Percentiles rank a stretch among this genome's conserved stretches.
Evolutionary conservation across 1,139 yeast species (phyloP).

Genomic region (Suhomyces yuchorum): DNA sequence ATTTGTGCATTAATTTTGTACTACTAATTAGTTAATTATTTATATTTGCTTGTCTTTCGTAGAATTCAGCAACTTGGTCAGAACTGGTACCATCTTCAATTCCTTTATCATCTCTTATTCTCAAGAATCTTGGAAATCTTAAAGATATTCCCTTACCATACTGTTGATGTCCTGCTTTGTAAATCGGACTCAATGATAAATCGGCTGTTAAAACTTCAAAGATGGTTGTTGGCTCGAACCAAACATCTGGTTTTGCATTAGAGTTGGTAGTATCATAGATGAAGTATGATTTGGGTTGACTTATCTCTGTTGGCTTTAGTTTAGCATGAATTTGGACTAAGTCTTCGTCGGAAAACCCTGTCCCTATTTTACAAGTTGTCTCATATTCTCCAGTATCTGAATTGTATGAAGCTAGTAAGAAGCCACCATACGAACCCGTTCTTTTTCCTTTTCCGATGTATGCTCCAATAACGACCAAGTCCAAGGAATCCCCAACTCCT

Average conservation of each 20-base stretch:
- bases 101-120: conserved; percentile 84
- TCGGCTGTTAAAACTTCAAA: conserved; percentile 97
- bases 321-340: conserved; percentile 59
- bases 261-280: conserved; percentile 64
- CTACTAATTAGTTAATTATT: conserved; percentile 7
- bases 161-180: conserved; percentile 80
- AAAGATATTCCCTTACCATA: conserved; percentile 88
- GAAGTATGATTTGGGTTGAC: conserved; percentile 68
- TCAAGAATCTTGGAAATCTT: conserved; percentile 86
- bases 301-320: conserved; percentile 69
- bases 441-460: conserved; percentile 93
- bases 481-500: conserved; percentile 95
- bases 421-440: conserved; percentile 94
- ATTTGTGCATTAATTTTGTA: background rate
- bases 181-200: conserved; percentile 85
- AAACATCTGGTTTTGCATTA: conserved; percentile 82
- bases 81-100: conserved; percentile 90
- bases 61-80: conserved; percentile 87
- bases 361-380: conserved; percentile 95
- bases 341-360: conserved; percentile 92
- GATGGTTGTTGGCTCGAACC: conserved; percentile 88
- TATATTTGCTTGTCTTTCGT: conserved; percentile 67
- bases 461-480: conserved; percentile 92
- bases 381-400: conserved; percentile 90
- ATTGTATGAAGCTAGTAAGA: conserved; percentile 84